Evolutionary conservation across 2,329 filamentous ascomycete species (phyloP), one percentile per base, ranked within the genome.

Genomic region (Alternaria brassicae): DNA sequence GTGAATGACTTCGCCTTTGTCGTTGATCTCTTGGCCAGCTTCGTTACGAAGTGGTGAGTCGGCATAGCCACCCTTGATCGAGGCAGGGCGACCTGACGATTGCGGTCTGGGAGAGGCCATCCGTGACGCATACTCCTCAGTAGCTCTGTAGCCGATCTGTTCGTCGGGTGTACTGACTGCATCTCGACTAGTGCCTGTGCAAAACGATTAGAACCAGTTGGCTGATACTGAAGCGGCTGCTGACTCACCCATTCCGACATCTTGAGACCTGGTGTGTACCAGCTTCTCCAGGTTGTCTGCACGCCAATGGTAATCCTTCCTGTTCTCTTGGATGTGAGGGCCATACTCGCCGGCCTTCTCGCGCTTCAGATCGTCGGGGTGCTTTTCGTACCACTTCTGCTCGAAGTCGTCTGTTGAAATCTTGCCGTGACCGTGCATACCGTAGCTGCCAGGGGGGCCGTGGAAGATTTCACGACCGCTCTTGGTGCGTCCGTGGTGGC

Each of bases 231-330:
- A 19, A 28, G 12, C 27, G 7, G 41, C 45, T 47, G 60, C 61
- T 58, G 60, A 71, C 82, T 72, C 78, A 88, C 86, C 84, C 70
- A 84, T 75, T 53, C 83, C 83, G 66, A 81, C 70, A 25, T 83
- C 83, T 52, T 75, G 80, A 49, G 75, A 79, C 32, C 79, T 86
- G 36, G 89, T 92, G 63, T 89, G 87, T 57, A 98, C 93, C 67
- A 98, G 89, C 80, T 91, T 93, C 80, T 97, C 96, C 68, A 98
- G 81, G 72, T 97, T 91, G 40, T 92, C 91, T 70, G 91, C 93
- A 79, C 91, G 95, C 87, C 96, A 86, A 56, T 92, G 91, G 81
- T 90, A 96, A 73, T 95, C 91, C 36, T 86, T 86, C 49, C 87
- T 82, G 28, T 85, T 85, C 49, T 84, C 85, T 56, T 84, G 83